phyloP scores from a whole-genome alignment of 164 flowering plant species.

The Magnolia kwangsiensis region DNA sequence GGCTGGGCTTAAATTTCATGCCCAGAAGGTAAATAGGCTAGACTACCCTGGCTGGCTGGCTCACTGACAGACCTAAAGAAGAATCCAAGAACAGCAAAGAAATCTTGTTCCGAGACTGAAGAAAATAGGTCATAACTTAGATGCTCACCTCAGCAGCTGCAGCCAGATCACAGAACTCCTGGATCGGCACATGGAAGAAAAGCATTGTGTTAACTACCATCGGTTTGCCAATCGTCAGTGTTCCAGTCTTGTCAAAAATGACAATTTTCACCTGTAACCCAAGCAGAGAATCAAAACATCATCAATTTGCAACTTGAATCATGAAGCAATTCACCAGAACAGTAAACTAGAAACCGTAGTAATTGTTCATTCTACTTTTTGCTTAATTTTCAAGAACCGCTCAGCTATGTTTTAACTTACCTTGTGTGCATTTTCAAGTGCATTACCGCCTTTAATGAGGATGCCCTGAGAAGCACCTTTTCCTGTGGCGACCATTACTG shows the following conservation, averaged over 20 bases:
- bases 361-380: not conserved
- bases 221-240: slow-evolving; percentile 87
- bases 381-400: not conserved
- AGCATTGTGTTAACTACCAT: slow-evolving; percentile 65
- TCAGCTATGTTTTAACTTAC: slow-evolving; percentile 23
- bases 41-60: not conserved
- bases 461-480: slow-evolving; percentile 95
- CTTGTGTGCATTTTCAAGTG: slow-evolving; percentile 89
- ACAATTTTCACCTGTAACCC: slow-evolving; percentile 62
- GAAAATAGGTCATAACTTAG: not conserved
- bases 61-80: not conserved
- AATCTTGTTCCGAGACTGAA: not conserved
- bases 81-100: not conserved
- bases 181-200: slow-evolving; percentile 58
- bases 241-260: slow-evolving; percentile 95
- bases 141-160: slow-evolving; percentile 70
- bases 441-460: slow-evolving; percentile 92
- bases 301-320: not conserved
- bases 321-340: not conserved
- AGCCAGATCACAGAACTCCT: slow-evolving; percentile 68
- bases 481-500: slow-evolving; percentile 96
- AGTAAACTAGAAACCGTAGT: not conserved
- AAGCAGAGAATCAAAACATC: not conserved
- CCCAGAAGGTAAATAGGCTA: not conserved
- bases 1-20: no score